A percentile compares a stretch with the other conserved stretches of the same genome.
phyloP scores from a whole-genome alignment of 768 basidiomycete genomes.

The Mycena chlorophos region DNA sequence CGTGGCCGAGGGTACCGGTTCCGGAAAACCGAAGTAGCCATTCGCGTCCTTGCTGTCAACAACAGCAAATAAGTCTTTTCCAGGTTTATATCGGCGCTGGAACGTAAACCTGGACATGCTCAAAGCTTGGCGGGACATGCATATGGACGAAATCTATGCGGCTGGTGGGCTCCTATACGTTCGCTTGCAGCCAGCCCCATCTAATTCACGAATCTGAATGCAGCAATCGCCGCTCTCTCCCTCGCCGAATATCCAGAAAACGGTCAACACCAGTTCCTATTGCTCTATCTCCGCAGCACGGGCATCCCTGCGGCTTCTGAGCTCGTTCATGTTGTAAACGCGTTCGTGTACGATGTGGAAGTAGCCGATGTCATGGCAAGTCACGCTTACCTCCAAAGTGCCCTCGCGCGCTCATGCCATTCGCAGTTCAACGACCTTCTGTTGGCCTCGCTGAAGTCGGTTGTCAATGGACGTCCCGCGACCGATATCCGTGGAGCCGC shows the following conservation, averaged over 20 bases:
- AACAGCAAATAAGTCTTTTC: not conserved
- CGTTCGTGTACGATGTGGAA: constrained; percentile 19
- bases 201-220: too few species aligned
- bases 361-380: constrained; percentile 18
- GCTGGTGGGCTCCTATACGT: constrained; percentile 5
- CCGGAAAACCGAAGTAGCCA: constrained; percentile 11
- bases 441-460: constrained; percentile 7
- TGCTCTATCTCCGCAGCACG: constrained; percentile 16
- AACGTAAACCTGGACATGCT: constrained; percentile 10
- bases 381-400: not conserved
- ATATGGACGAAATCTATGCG: constrained; percentile 13
- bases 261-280: constrained; percentile 8
- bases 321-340: constrained; percentile 9
- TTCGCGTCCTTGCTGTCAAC: not conserved
- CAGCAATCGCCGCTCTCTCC: constrained; percentile 17
- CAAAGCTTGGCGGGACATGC: constrained; percentile 14
- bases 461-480: constrained; percentile 15
- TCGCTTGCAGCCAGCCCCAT: not conserved
- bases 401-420: not conserved
- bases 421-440: constrained; percentile 6
- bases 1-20: constrained; percentile 4
- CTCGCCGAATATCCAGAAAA: constrained; percentile 13
- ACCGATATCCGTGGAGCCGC: constrained; percentile 6
- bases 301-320: constrained; percentile 11
- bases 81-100: constrained; percentile 3